These are phyloP conservation scores for Vitis hybrid DNA, from an alignment of 177 flowering plant genomes.

Conservation along the genomic window DNA sequence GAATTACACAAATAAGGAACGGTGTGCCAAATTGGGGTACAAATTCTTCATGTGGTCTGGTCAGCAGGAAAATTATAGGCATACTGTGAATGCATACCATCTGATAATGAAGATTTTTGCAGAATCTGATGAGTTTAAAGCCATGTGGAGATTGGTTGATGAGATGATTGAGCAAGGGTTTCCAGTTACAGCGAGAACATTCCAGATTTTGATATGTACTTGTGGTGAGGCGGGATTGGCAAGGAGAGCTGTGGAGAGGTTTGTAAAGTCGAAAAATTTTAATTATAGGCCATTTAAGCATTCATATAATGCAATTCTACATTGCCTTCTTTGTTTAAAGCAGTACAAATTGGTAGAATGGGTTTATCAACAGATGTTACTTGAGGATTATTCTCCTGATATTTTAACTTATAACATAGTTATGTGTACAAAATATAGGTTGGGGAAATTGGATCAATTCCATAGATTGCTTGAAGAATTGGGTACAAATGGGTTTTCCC, in stretches of 20 bases:
- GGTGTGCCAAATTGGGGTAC: conserved; percentile 69
- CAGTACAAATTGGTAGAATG: conserved; percentile 84
- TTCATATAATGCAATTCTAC: conserved; percentile 79
- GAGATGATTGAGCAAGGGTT: conserved; percentile 82
- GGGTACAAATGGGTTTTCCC: conserved; percentile 57
- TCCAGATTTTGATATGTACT: conserved; percentile 78
- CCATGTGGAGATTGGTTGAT: conserved; percentile 81
- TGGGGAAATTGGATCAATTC: conserved; percentile 73
- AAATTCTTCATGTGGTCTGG: conserved; percentile 85
- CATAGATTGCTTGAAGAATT: conserved; percentile 68
- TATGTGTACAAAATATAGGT: conserved; percentile 61
- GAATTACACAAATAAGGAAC: conserved; percentile 35
- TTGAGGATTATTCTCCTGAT: conserved; percentile 66
- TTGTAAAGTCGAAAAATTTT: conserved; percentile 72
- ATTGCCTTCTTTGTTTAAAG: conserved; percentile 49
- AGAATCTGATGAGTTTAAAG: conserved; percentile 65
- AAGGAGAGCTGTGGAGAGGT: conserved; percentile 70
- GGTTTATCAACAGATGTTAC: conserved; percentile 77
- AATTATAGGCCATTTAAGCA: conserved; percentile 74
- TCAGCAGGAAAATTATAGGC: conserved; percentile 53
- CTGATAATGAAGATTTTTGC: conserved; percentile 80
- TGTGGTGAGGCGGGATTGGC: conserved; percentile 77
- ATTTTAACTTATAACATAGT: conserved; percentile 70
- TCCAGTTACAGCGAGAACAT: conserved; percentile 68
- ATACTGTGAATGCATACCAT: conserved; percentile 65